Base-by-base conservation (phyloP, 75 land plant species). In the Pseudotsuga menziesii region DNA sequence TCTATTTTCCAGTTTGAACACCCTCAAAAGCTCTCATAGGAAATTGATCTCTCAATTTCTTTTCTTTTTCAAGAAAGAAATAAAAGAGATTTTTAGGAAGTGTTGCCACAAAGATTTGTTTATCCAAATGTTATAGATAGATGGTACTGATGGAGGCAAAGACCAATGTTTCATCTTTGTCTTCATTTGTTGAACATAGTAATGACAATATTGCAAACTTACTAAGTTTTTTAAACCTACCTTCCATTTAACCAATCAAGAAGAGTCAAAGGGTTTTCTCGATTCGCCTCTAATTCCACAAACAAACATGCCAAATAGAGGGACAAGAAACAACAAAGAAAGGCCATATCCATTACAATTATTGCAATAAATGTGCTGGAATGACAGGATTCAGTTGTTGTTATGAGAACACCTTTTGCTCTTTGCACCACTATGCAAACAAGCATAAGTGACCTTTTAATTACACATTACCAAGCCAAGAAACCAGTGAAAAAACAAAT, bases 21-120 rank as follows among this genome's bases (percentile, higher is more conserved):
- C n/a, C n/a, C n/a, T n/a, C n/a, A n/a, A n/a, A n/a, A n/a, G n/a
- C n/a, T n/a, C n/a, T n/a, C n/a, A n/a, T n/a, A n/a, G n/a, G n/a
- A n/a, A n/a, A n/a, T n/a, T n/a, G n/a, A n/a, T n/a, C n/a, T n/a
- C n/a, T n/a, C n/a, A n/a, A n/a, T n/a, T n/a, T n/a, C n/a, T n/a
- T n/a, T n/a, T n/a, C n/a, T n/a, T n/a, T n/a, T n/a, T n/a, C n/a
- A n/a, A n/a, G n/a, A n/a, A n/a, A n/a, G n/a, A n/a, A n/a, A n/a
- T n/a, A n/a, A n/a, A n/a, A n/a, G n/a, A n/a, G 99, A 57, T 96
- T 94, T 84, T 96, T 96, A 83, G 99, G 99, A 29, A 94, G 94
- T 78, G 84, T 87, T 0, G 91, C 92, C 15, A 96, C 94, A 6
- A 89, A 87, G 91, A 89, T 92, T 36, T 77, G 94, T 84, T 96